Conservation (phyloP, 768 basidiomycete species). For the Kwoniella europaea region DNA sequence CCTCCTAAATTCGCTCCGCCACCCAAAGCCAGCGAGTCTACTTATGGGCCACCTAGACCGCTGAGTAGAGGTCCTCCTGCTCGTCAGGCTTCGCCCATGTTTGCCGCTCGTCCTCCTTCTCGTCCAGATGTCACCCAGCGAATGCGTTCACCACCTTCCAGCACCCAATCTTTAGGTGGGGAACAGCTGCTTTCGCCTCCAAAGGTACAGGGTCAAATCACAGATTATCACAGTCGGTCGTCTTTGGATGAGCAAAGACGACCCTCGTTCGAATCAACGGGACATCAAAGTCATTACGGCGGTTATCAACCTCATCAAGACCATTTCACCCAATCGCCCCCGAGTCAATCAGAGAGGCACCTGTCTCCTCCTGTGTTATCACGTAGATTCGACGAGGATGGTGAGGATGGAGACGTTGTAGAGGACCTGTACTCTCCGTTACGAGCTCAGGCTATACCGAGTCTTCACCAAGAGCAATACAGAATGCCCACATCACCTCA, state of each 20-base stretch:
- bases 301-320: neutral
- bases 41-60: slow-evolving; percentile 13
- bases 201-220: neutral
- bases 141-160: slow-evolving; percentile 15
- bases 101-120: slow-evolving; percentile 20
- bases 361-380: slow-evolving; percentile 21
- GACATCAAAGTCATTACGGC: neutral
- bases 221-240: neutral
- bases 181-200: slow-evolving; percentile 20
- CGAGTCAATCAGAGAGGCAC: neutral
- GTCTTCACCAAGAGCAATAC: neutral
- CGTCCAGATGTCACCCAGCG: slow-evolving; percentile 14
- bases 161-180: neutral
- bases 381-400: slow-evolving; percentile 22
- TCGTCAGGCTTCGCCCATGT: slow-evolving; percentile 17
- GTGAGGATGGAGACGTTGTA: slow-evolving; percentile 11
- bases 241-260: neutral
- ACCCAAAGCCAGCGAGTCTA: slow-evolving; percentile 12
- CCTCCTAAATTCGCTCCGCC: slow-evolving; percentile 15
- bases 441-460: too few species aligned
- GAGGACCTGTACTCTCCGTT: slow-evolving; percentile 11
- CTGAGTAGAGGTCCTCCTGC: slow-evolving; percentile 23
- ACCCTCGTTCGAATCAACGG: neutral
- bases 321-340: neutral
- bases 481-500: neutral